Evolutionary conservation across 331 rosid species (phyloP).

Genomic region (Dryas integrifolia): DNA sequence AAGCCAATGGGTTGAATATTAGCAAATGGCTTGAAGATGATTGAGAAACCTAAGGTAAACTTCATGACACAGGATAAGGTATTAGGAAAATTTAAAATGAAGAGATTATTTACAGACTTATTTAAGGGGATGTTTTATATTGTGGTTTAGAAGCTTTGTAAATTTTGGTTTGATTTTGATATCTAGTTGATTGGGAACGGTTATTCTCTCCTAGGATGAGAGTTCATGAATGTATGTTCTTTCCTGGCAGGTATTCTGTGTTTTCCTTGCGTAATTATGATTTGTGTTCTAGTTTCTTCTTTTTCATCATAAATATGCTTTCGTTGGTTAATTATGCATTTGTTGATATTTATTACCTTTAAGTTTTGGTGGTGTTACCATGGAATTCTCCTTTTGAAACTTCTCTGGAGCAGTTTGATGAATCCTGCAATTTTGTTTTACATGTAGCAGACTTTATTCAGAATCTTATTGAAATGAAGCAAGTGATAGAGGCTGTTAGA

Average conservation of each 20-base stretch:
- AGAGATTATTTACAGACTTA: too few relatives aligned
- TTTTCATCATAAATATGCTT: neutral
- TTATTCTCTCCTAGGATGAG: too few relatives aligned
- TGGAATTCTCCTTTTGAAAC: neutral
- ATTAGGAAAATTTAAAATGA: neutral
- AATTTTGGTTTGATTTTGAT: too few relatives aligned
- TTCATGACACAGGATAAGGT: too few relatives aligned
- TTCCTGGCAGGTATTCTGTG: neutral
- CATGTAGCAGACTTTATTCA: constrained; percentile 43
- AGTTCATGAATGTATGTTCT: neutral
- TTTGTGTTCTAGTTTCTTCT: neutral
- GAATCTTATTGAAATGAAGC: constrained; percentile 39
- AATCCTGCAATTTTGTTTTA: constrained; percentile 7
- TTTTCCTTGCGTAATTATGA: neutral
- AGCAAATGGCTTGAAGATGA: neutral
- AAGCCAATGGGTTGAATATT: neutral
- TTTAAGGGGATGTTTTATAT: too few relatives aligned
- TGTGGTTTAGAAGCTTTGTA: neutral
- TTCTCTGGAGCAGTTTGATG: constrained; percentile 14
- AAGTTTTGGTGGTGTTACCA: neutral
- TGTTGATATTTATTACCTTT: neutral
- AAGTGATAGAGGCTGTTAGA: constrained; percentile 44
- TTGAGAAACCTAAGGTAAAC: neutral
- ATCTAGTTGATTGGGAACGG: too few relatives aligned
- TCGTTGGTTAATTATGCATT: neutral